phyloP scores from a whole-genome alignment of 345 rosid species.

The Rhodamnia argentea region DNA sequence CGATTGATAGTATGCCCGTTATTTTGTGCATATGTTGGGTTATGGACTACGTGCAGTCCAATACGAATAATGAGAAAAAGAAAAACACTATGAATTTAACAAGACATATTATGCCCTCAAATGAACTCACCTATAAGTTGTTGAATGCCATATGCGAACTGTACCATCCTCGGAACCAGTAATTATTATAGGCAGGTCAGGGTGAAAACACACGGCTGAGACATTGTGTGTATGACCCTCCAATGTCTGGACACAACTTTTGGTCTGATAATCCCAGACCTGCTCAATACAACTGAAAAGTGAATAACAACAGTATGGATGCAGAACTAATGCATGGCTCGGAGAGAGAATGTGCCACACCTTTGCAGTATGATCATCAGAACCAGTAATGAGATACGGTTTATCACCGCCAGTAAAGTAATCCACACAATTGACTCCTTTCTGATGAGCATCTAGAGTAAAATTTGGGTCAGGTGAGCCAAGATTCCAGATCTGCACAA shows the following conservation, averaged over 20 bases:
- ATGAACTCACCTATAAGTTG: constrained; percentile 20
- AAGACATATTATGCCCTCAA: neutral
- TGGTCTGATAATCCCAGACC: constrained; percentile 52
- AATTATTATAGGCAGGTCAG: constrained; percentile 40
- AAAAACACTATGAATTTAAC: neutral
- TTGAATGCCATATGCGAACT: constrained; percentile 43
- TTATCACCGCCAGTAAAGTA: constrained; percentile 72
- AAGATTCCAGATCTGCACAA: constrained; percentile 76
- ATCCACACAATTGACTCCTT: constrained; percentile 84
- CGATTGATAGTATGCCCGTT: neutral
- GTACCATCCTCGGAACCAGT: constrained; percentile 52
- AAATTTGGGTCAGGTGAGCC: constrained; percentile 69
- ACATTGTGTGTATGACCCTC: constrained; percentile 49
- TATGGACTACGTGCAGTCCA: neutral
- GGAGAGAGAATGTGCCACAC: constrained; percentile 20
- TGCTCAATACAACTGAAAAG: neutral
- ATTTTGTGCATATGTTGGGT: neutral
- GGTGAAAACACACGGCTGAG: constrained; percentile 44
- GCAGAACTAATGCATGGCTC: neutral
- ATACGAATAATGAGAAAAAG: neutral
- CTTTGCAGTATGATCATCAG: constrained; percentile 92
- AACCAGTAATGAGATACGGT: constrained; percentile 70
- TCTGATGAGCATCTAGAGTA: constrained; percentile 73
- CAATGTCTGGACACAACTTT: constrained; percentile 36
- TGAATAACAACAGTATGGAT: neutral